phyloP scores from a whole-genome alignment of 768 basidiomycete species.

The Nidula microcarpa region DNA sequence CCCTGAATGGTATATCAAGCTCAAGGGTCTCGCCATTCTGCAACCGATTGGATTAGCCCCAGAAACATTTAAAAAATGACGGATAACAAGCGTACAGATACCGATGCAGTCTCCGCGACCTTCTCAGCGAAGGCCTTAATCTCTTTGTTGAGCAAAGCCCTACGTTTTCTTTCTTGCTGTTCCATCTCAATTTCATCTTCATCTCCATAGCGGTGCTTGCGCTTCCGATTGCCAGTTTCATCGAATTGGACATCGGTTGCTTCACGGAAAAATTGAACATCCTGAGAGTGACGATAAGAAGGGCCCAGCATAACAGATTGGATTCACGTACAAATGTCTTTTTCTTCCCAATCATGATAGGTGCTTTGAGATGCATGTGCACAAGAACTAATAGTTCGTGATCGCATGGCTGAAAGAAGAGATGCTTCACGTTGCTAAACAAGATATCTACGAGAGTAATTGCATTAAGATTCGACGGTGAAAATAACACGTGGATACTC shows the following conservation, averaged over 20 bases:
- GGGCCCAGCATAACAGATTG: conserved; percentile 1
- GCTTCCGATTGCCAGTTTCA: conserved; percentile 98
- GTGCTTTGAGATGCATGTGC: conserved; percentile 89
- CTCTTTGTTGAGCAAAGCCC: conserved; percentile 88
- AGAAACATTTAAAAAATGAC: not conserved
- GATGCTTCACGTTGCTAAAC: conserved; percentile 96
- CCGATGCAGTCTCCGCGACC: conserved; percentile 78
- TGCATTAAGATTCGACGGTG: not conserved
- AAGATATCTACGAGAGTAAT: conserved; percentile 63
- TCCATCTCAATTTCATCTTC: conserved; percentile 99
- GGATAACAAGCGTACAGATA: conserved; percentile 51
- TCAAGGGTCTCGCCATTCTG: conserved; percentile 80
- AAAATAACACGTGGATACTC: conserved; percentile 18
- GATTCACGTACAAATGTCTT: conserved; percentile 78
- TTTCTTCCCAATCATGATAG: conserved; percentile 99
- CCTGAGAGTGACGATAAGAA: conserved; percentile 39
- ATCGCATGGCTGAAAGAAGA: conserved; percentile 99
- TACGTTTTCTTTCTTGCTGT: conserved; percentile 90
- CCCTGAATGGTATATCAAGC: conserved; percentile 95
- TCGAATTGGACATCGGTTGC: conserved; percentile 97
- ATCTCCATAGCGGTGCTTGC: conserved; percentile 95
- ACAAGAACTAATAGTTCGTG: conserved; percentile 92
- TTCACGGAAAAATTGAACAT: conserved; percentile 98
- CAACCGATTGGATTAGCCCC: too few species aligned
- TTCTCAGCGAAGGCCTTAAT: conserved; percentile 93